Evolutionary conservation across 2,329 filamentous ascomycete species (phyloP).

Genomic region (Emericellopsis cladophorae): DNA sequence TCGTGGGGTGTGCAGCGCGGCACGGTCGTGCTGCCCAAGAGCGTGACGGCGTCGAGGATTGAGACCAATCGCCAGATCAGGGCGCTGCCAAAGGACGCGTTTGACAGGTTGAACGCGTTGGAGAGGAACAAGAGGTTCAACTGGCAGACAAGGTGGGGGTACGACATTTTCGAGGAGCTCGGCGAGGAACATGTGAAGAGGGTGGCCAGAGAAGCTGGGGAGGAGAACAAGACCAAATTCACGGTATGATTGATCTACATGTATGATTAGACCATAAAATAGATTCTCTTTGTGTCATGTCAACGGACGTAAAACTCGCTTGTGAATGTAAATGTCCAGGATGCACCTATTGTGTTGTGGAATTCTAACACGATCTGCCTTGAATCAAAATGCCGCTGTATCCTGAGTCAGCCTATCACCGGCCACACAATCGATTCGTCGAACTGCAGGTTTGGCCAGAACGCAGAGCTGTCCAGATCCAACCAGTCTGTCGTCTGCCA

Average conservation of each 20-base stretch:
- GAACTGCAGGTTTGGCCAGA: slow-evolving; percentile 7
- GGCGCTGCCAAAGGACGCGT: slow-evolving; percentile 20
- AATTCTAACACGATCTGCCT: background rate
- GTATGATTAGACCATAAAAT: background rate
- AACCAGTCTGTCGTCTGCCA: slow-evolving; percentile 7
- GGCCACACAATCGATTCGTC: background rate
- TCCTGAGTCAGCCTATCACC: background rate
- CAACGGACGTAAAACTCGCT: background rate
- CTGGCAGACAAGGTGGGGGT: slow-evolving; percentile 26
- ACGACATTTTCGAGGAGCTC: slow-evolving; percentile 29
- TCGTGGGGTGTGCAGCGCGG: slow-evolving; percentile 51
- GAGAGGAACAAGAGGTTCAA: slow-evolving; percentile 30
- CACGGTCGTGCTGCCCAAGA: slow-evolving; percentile 56
- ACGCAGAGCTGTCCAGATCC: slow-evolving; percentile 9
- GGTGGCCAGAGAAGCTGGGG: slow-evolving; percentile 16
- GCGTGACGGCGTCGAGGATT: slow-evolving; percentile 49
- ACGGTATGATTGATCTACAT: background rate
- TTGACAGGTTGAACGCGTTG: slow-evolving; percentile 21
- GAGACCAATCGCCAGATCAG: slow-evolving; percentile 44
- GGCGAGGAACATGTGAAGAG: slow-evolving; percentile 21
- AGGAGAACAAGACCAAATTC: slow-evolving; percentile 22
- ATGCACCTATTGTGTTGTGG: background rate
- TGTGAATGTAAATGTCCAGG: too few relatives aligned
- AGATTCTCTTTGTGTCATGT: background rate
- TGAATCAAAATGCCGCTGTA: background rate